These are phyloP conservation scores for Teratosphaeria zuluensis DNA, from an alignment of 2,329 filamentous ascomycete genomes.

Conservation along the genomic window DNA sequence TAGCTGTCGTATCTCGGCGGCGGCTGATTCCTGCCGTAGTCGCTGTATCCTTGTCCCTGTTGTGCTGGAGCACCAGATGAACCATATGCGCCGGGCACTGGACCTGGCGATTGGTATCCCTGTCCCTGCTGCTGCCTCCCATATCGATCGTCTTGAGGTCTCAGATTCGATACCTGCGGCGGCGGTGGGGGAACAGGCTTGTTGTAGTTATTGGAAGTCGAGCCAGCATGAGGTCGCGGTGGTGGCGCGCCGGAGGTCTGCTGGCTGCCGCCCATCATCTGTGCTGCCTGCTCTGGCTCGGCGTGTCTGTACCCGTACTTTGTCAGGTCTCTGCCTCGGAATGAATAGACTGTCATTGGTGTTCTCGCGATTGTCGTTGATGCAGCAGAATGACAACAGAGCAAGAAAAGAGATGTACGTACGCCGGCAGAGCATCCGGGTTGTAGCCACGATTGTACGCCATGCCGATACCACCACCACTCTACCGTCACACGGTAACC, in stretches of 20 bases:
- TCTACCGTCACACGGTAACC: background rate
- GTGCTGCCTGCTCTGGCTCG: constrained; percentile 54
- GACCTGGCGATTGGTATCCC: constrained; percentile 17
- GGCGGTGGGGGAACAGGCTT: constrained; percentile 31
- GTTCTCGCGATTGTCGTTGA: background rate
- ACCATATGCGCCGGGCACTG: constrained; percentile 31
- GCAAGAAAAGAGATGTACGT: constrained; percentile 30
- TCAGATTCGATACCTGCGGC: constrained; percentile 23
- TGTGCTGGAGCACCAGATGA: constrained; percentile 19
- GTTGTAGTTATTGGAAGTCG: constrained; percentile 31
- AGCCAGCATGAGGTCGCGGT: constrained; percentile 13
- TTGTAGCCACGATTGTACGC: constrained; percentile 92
- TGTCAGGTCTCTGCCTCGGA: constrained; percentile 9
- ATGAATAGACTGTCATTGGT: background rate
- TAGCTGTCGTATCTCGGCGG: constrained; percentile 28
- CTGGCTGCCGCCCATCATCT: constrained; percentile 24
- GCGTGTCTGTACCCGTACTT: constrained; percentile 48
- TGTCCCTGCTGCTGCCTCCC: constrained; percentile 22
- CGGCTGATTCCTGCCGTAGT: constrained; percentile 19
- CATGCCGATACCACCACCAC: constrained; percentile 45
- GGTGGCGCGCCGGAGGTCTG: constrained; percentile 10
- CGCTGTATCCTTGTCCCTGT: constrained; percentile 20
- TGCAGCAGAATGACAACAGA: background rate
- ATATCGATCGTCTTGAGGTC: constrained; percentile 27
- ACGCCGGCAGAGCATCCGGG: constrained; percentile 89